Percentiles rank a stretch among this genome's conserved stretches.
Conservation (phyloP, 257 asterid species). For the Solanum arcanum region DNA sequence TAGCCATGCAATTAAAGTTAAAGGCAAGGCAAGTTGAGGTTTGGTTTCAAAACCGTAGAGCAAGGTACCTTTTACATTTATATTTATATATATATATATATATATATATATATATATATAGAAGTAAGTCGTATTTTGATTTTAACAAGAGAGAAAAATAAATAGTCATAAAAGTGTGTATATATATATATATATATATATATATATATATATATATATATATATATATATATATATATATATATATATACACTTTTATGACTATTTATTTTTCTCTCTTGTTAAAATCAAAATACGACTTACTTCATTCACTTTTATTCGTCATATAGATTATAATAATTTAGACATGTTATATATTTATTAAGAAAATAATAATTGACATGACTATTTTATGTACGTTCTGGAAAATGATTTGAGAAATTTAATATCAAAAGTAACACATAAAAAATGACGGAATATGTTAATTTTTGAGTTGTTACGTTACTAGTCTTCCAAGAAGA, state of each 20-base stretch:
- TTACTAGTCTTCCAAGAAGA: neutral
- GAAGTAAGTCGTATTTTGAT: too few relatives aligned
- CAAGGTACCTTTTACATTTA: conserved; percentile 35
- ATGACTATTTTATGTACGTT: neutral
- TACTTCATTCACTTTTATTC: too few relatives aligned
- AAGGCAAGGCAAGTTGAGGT: conserved; percentile 87
- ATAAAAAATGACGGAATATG: too few relatives aligned
- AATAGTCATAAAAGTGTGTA: too few relatives aligned
- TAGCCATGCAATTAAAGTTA: conserved; percentile 48
- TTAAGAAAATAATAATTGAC: too few relatives aligned
- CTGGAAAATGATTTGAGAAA: rapidly evolving
- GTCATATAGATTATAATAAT: too few relatives aligned
- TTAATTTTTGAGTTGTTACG: neutral
- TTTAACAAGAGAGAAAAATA: too few relatives aligned
- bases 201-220: neutral
- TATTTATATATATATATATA: neutral
- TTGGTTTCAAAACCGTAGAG: conserved; percentile 94
- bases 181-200: neutral
- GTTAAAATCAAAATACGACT: neutral
- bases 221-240: neutral
- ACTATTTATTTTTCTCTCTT: neutral
- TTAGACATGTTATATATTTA: too few relatives aligned
- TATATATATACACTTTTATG: neutral
- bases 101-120: too few relatives aligned
- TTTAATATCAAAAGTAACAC: neutral